Percentiles rank a stretch among this genome's conserved stretches.
These are phyloP conservation scores for Amphibolis antarctica DNA, from an alignment of 106 monocot genomes.

Conservation along the genomic window DNA sequence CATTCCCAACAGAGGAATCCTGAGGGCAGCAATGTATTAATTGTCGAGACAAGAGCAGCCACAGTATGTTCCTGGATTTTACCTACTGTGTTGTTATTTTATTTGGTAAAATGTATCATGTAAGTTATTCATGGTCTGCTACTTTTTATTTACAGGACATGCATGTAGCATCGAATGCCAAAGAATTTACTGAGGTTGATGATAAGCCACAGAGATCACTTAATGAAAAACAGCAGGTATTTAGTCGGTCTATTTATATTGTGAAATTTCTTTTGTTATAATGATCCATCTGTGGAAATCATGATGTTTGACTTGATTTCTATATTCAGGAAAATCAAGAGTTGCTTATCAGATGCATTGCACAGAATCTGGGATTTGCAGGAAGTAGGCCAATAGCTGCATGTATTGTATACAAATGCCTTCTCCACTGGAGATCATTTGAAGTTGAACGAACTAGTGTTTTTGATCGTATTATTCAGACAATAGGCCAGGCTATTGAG, in stretches of 20 bases:
- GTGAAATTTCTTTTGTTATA: not conserved
- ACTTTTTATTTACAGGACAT: slow-evolving; percentile 33
- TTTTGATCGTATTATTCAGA: slow-evolving; percentile 96
- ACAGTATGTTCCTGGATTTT: slow-evolving; percentile 32
- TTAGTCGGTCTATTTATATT: not conserved
- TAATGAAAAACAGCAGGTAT: slow-evolving; percentile 95
- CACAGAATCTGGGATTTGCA: slow-evolving; percentile 79
- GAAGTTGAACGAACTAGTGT: slow-evolving; percentile 98
- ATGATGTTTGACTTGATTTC: slow-evolving; percentile 2
- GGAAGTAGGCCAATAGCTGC: slow-evolving; percentile 82
- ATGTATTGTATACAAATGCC: slow-evolving; percentile 95
- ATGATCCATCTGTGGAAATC: not conserved
- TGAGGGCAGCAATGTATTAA: slow-evolving; percentile 38
- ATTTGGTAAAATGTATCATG: not conserved
- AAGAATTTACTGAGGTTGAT: slow-evolving; percentile 66
- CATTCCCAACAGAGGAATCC: slow-evolving; percentile 51
- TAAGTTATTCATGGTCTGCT: not conserved
- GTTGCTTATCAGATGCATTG: slow-evolving; percentile 79
- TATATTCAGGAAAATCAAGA: slow-evolving; percentile 88
- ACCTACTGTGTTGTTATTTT: not conserved
- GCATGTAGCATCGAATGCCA: slow-evolving; percentile 22
- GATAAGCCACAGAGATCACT: slow-evolving; percentile 95
- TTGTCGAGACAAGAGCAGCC: slow-evolving; percentile 29
- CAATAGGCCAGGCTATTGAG: slow-evolving; percentile 98
- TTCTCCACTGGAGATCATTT: slow-evolving; percentile 99